Percentiles rank a stretch among this genome's conserved stretches.
Evolutionary conservation across 352 stramenopile genomes (phyloP).

Genomic region (Globisporangium solare): DNA sequence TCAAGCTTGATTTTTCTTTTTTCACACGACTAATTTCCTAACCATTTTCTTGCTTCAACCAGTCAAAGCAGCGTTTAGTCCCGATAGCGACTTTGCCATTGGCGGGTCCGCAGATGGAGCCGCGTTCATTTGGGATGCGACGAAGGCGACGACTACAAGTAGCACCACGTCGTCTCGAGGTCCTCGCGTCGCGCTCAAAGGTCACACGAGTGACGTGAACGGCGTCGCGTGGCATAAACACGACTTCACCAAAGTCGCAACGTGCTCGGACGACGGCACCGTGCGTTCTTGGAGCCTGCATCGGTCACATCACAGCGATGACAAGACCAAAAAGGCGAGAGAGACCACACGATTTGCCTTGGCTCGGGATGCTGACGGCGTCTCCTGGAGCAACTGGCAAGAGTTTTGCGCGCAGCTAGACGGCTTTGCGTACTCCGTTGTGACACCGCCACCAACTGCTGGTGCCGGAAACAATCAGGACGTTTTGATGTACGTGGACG

Average conservation of each 20-base stretch:
- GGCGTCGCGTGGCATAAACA: conserved; percentile 49
- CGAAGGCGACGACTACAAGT: conserved; percentile 3
- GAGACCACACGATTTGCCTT: neutral
- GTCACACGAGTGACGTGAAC: conserved; percentile 60
- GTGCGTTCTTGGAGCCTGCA: conserved; percentile 33
- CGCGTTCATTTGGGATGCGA: conserved; percentile 58
- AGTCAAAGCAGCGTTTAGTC: conserved; percentile 57
- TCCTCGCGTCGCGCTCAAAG: conserved; percentile 49
- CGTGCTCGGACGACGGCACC: conserved; percentile 64
- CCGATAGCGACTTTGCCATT: conserved; percentile 55
- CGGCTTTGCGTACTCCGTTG: conserved; percentile 10
- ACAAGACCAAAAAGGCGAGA: neutral
- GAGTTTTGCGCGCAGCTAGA: conserved; percentile 15
- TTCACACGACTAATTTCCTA: neutral
- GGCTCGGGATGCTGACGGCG: too few relatives aligned
- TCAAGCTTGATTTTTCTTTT: neutral
- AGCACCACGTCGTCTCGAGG: neutral
- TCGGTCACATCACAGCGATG: neutral
- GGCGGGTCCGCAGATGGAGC: conserved; percentile 44
- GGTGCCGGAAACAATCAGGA: conserved; percentile 3
- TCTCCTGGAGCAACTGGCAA: conserved; percentile 15
- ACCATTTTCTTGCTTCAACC: neutral
- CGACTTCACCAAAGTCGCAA: conserved; percentile 48
- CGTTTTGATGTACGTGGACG: conserved; percentile 8
- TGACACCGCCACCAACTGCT: conserved; percentile 7